Conservation (phyloP, 2,329 filamentous ascomycete genomes). For the Trichoderma gracile region DNA sequence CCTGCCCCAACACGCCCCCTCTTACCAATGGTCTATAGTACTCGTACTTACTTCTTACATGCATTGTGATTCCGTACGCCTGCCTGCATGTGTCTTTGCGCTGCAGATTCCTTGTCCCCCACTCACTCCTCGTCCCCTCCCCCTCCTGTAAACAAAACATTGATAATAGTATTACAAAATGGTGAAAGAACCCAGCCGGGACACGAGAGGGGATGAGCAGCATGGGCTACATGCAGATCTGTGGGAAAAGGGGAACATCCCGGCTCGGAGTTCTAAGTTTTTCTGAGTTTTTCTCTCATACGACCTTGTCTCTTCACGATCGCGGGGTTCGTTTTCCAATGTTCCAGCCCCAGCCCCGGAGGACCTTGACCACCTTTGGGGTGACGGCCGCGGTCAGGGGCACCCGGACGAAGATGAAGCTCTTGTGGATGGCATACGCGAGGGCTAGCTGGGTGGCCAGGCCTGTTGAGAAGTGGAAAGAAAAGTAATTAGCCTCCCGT, state of each 20-base stretch:
- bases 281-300: not conserved
- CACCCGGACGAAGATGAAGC: slow-evolving; percentile 93
- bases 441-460: slow-evolving; percentile 81
- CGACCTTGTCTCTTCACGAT: not conserved
- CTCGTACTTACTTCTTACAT: not conserved
- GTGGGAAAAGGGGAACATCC: not conserved
- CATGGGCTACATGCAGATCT: slow-evolving; percentile 13
- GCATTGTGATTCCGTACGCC: not conserved
- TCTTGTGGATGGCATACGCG: slow-evolving; percentile 97
- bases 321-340: slow-evolving; percentile 69
- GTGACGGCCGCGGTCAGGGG: slow-evolving; percentile 87
- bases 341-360: slow-evolving; percentile 90
- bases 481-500: slow-evolving; percentile 31
- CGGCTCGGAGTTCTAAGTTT: not conserved
- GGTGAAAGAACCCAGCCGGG: not conserved
- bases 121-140: not conserved
- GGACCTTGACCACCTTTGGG: slow-evolving; percentile 88
- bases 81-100: not conserved
- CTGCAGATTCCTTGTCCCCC: too few relatives aligned
- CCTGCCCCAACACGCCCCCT: not conserved
- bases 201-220: not conserved
- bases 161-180: slow-evolving; percentile 16
- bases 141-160: not conserved
- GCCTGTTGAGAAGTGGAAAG: slow-evolving; percentile 42
- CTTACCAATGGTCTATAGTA: too few relatives aligned